Evolutionary conservation across 768 basidiomycete species (phyloP).

Genomic region (Chalciporus chontae): DNA sequence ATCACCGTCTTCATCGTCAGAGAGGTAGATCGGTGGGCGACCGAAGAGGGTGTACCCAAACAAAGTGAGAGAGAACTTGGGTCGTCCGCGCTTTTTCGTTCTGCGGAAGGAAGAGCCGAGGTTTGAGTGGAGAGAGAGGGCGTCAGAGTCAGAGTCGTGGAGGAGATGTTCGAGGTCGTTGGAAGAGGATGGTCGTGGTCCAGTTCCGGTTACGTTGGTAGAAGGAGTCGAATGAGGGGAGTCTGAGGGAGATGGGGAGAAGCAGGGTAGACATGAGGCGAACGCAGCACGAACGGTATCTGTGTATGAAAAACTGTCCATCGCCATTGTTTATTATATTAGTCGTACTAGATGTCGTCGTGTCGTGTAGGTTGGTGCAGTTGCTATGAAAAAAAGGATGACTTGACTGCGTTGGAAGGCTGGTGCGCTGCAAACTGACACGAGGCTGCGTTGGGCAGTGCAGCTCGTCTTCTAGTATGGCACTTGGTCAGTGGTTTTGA

Average conservation of each 20-base stretch:
- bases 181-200: slow-evolving; percentile 7
- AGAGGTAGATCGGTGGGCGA: slow-evolving; percentile 55
- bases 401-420: too few species aligned
- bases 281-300: slow-evolving; percentile 59
- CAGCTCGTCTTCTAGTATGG: too few species aligned
- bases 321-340: slow-evolving; percentile 11
- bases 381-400: background rate
- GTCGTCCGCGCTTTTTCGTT: slow-evolving; percentile 33
- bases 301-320: slow-evolving; percentile 57
- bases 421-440: too few species aligned
- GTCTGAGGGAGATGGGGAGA: slow-evolving; percentile 38
- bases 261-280: slow-evolving; percentile 57
- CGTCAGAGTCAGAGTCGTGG: slow-evolving; percentile 52
- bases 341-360: background rate
- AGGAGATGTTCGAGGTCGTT: slow-evolving; percentile 50
- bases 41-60: slow-evolving; percentile 72
- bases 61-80: slow-evolving; percentile 44
- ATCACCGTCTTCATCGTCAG: slow-evolving; percentile 48
- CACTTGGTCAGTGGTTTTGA: too few species aligned
- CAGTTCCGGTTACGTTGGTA: background rate
- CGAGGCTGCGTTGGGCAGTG: too few species aligned
- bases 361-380: background rate
- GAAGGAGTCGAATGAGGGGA: slow-evolving; percentile 18
- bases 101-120: slow-evolving; percentile 36
- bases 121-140: slow-evolving; percentile 66